These are phyloP conservation scores for Corchorus olitorius DNA, from an alignment of 345 rosid genomes.

Conservation along the genomic window DNA sequence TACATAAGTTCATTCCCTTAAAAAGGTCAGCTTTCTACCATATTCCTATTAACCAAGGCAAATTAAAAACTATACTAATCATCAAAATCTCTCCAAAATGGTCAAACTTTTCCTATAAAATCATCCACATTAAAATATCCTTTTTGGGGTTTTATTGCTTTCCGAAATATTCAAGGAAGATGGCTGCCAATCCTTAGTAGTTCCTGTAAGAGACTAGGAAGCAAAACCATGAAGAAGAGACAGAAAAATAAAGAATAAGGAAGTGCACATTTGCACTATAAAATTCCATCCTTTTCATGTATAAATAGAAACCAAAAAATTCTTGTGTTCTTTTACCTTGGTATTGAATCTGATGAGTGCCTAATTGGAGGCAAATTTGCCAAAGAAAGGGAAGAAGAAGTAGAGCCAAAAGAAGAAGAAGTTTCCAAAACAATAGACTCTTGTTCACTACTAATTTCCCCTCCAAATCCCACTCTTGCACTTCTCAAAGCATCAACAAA, in stretches of 20 bases:
- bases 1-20: not conserved
- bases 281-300: not conserved
- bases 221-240: not conserved
- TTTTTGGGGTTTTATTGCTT: not conserved
- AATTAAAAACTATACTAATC: conserved; percentile 1
- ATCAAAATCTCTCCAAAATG: not conserved
- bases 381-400: conserved; percentile 66
- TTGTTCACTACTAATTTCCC: conserved; percentile 38
- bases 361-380: conserved; percentile 59
- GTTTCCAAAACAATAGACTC: conserved; percentile 77
- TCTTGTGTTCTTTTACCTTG: conserved; percentile 41
- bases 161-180: not conserved
- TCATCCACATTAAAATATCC: too few relatives aligned
- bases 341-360: conserved; percentile 43
- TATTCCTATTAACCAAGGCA: not conserved
- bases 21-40: not conserved
- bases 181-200: too few relatives aligned
- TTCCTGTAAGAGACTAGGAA: not conserved
- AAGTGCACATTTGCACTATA: not conserved
- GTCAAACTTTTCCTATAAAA: not conserved
- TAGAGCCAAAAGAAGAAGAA: conserved; percentile 75
- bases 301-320: not conserved
- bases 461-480: conserved; percentile 39
- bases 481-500: conserved; percentile 74
- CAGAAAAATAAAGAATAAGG: conserved; percentile 18